phyloP scores from a whole-genome alignment of 306 rosid species.

The Hylodesmum podocarpum region DNA sequence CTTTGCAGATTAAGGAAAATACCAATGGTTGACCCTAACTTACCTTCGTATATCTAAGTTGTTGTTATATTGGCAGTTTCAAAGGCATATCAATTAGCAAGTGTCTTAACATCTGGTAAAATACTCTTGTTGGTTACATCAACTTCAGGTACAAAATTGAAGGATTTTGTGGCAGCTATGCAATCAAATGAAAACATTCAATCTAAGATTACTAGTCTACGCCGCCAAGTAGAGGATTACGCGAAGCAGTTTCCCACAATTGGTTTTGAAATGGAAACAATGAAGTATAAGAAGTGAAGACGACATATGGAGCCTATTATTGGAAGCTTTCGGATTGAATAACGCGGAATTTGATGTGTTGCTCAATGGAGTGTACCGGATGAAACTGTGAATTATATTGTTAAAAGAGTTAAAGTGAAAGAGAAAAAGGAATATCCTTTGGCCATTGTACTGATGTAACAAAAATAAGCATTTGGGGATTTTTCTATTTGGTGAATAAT shows the following conservation, averaged over 20 bases:
- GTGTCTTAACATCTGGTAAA: neutral
- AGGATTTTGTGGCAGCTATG: slow-evolving; percentile 77
- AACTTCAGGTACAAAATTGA: slow-evolving; percentile 76
- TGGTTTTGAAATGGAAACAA: slow-evolving; percentile 75
- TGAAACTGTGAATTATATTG: slow-evolving; percentile 10
- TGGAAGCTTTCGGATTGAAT: slow-evolving; percentile 15
- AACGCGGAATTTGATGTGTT: neutral
- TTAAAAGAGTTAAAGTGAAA: neutral
- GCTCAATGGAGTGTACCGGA: neutral
- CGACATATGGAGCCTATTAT: slow-evolving; percentile 2
- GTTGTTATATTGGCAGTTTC: neutral
- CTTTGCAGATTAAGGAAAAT: slow-evolving; percentile 78
- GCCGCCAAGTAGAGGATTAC: slow-evolving; percentile 70
- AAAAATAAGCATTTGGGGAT: no score
- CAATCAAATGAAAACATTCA: slow-evolving; percentile 61
- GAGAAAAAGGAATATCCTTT: neutral
- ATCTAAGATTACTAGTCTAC: slow-evolving; percentile 65
- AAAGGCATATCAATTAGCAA: neutral
- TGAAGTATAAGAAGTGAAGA: slow-evolving; percentile 69
- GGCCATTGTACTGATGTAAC: no score
- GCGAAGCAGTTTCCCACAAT: slow-evolving; percentile 87
- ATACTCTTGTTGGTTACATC: slow-evolving; percentile 8
- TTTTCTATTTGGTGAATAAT: no score
- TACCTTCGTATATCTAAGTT: neutral
- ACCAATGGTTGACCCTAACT: slow-evolving; percentile 52